Conservation (phyloP, 1,284 basidiomycete species). For the Phlebopus sp. region DNA sequence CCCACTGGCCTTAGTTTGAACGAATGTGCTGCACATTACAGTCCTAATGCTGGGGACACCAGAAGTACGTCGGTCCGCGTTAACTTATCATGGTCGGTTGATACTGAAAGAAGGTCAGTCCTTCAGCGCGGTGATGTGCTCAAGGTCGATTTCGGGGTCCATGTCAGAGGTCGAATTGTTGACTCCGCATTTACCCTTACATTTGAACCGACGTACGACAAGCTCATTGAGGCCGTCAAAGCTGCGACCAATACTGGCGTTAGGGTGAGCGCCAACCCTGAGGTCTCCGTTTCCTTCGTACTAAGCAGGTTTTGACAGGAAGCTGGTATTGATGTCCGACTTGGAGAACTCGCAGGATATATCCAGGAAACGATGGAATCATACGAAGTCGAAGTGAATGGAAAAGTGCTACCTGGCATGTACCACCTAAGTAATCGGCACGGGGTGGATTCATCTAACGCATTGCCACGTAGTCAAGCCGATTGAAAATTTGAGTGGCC, state of each 20-base stretch:
- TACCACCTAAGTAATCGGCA: constrained; percentile 8
- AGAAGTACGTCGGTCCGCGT: constrained; percentile 50
- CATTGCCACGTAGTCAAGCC: constrained; percentile 66
- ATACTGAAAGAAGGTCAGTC: constrained; percentile 45
- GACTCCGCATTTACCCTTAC: constrained; percentile 96
- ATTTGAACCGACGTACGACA: constrained; percentile 90
- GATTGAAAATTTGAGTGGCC: constrained; percentile 89
- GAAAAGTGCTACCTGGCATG: constrained; percentile 83
- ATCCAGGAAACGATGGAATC: constrained; percentile 99
- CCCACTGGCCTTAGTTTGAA: constrained; percentile 97
- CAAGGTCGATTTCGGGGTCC: constrained; percentile 97
- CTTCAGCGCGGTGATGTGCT: constrained; percentile 84
- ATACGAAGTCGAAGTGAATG: constrained; percentile 91
- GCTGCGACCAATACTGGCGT: constrained; percentile 93
- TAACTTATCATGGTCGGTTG: constrained; percentile 11
- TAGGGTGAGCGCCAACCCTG: constrained; percentile 43
- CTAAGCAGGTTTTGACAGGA: constrained; percentile 51
- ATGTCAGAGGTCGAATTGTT: constrained; percentile 90
- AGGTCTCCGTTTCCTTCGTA: constrained; percentile 10
- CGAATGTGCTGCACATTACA: constrained; percentile 95
- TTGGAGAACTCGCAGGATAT: constrained; percentile 89
- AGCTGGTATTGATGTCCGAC: constrained; percentile 93
- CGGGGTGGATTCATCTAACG: constrained; percentile 8
- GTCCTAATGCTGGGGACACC: constrained; percentile 94
- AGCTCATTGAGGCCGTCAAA: constrained; percentile 86